Base-by-base conservation (phyloP, 805 yeast species). In the Starmera amethionina region DNA sequence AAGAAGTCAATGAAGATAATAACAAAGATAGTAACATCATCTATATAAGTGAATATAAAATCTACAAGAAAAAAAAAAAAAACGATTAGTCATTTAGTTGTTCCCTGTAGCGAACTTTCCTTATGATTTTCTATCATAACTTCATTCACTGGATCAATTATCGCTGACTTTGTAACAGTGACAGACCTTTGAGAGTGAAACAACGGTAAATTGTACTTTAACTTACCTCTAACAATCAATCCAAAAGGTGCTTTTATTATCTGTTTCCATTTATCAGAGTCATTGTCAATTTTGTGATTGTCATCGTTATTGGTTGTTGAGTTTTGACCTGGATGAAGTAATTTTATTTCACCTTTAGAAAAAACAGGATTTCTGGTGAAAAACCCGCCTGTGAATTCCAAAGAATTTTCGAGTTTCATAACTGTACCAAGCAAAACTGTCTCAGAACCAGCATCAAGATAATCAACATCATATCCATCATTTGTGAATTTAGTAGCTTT, bases 171-270 rank as follows among this genome's bases (percentile, higher is more conserved):
- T 43, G 78, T 79, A 9, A 84, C 77, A 2, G 79, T 75, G 4
- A 81, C 71, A 0, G 82, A 72, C 51, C 74, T 72, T 37, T 67
- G 67, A 8, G 70, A 65, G 30, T 61, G 60, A 29, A 71, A 65
- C 46, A 89, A 67, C 1, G 95, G 93, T 40, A 88, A 65, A 38
- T 73, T 75, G 59, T 90, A 90, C 52, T 75, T 77, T 55, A 90
- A 69, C 18, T 80, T 77, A 1, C 97, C 97, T 38, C 95, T 68
- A 4, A 90, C 69, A 16, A 87, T 82, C 48, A 90, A 64, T 44
- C 87, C 96, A 58, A 89, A 90, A 11, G 95, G 95, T 54, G 84
- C 75, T 44, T 76, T 73, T 10, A 82, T 77, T 11, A 90, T 75
- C 11, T 67, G 65, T 39, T 75, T 73, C 97, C 97, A 89, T 52